Base-by-base conservation (phyloP, 1,284 basidiomycete genomes). In the Somion occarium region DNA sequence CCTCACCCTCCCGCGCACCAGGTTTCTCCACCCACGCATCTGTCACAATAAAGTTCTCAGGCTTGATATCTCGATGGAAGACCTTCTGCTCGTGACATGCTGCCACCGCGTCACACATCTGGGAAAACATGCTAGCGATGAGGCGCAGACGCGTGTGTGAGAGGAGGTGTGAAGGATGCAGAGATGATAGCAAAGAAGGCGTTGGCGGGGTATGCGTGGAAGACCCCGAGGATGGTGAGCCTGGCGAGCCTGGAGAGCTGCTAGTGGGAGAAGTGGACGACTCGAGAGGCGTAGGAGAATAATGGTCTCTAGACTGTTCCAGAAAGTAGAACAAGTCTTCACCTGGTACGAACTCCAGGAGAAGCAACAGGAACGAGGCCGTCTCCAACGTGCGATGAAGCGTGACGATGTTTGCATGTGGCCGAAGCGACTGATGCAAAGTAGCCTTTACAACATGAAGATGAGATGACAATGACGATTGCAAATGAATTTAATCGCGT, bases 21-120 rank as follows among this genome's bases (percentile, higher is more conserved):
- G 73, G 64, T 13, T 73, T 63, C 20, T 75, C 76, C 48, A 76
- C 73, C 66, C 83, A 82, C 38, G 85, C 90, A 65, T 93, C 85
- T 1, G 91, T 94, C 61, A 94, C 90, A 65, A 93, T 94, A 64
- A 94, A 94, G 71, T 94, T 96, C 71, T 94, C 92, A 0, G 96
- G 96, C 74, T 99, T 99, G 79, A 99, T 97, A 69, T 99, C 97
- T 54, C 96, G 87, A 67, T 99, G 96, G 65, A 88, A 91, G 51
- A 99, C 90, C 43, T 89, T 89, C 54, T 88, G 85, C 38, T 91
- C 86, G 66, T 99, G 96, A 71, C 96, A 98, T n/a, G 90, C 84
- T 2, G 93, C 91, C 11, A 99, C 94, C 27, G 96, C 94, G 56
- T 96, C 91, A 67, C 97, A 99, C 93, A 99, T 99, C 73, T 99